Conservation (phyloP, 1,139 yeast species). For the Taphrina pruni region DNA sequence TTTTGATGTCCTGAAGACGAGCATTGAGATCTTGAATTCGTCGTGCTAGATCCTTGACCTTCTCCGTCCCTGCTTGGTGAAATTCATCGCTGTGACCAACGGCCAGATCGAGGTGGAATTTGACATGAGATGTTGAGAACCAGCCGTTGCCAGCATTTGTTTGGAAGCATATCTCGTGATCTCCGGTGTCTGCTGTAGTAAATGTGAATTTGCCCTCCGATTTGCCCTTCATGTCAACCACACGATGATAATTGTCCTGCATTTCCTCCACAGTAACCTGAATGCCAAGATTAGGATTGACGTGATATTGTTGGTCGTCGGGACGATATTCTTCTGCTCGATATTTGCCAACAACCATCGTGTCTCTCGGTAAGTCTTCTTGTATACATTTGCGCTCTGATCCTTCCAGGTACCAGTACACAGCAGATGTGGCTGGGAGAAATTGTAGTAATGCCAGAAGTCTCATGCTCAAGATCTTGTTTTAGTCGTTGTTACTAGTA, state of each 20-base stretch:
- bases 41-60: constrained; percentile 58
- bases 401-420: constrained; percentile 64
- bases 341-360: constrained; percentile 66
- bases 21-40: constrained; percentile 61
- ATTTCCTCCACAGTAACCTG: constrained; percentile 65
- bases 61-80: constrained; percentile 59
- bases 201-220: constrained; percentile 70
- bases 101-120: constrained; percentile 57
- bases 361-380: constrained; percentile 66
- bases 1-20: constrained; percentile 62
- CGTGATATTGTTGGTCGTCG: constrained; percentile 27
- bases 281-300: constrained; percentile 49
- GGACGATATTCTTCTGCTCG: constrained; percentile 60
- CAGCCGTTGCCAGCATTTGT: constrained; percentile 62
- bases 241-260: constrained; percentile 71
- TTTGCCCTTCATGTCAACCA: constrained; percentile 66
- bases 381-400: constrained; percentile 68
- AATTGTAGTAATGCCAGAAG: constrained; percentile 28
- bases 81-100: constrained; percentile 61
- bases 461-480: constrained; percentile 6
- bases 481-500: no score
- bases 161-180: constrained; percentile 72
- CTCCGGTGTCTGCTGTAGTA: constrained; percentile 72
- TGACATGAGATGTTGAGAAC: constrained; percentile 53
- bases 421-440: constrained; percentile 44